phyloP scores from a whole-genome alignment of 805 yeast species.

The Kuraishia capsulata region DNA sequence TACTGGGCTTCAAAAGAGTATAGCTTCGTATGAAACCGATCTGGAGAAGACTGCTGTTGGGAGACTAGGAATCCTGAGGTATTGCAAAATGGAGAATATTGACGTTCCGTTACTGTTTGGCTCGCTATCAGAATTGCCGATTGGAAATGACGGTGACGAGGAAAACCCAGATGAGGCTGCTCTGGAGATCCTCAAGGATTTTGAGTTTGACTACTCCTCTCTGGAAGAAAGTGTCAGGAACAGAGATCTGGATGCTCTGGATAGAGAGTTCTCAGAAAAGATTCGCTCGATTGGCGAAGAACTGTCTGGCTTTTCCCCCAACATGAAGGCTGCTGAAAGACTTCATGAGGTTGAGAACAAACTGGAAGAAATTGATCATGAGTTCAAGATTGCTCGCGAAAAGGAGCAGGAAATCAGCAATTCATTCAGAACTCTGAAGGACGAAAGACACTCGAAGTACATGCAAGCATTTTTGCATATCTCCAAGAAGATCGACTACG shows the following conservation, averaged over 20 bases:
- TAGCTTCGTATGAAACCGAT: constrained; percentile 39
- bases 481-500: constrained; percentile 57
- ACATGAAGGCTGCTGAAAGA: constrained; percentile 71
- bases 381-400: constrained; percentile 52
- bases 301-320: constrained; percentile 57
- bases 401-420: constrained; percentile 45
- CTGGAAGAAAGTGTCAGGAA: constrained; percentile 34
- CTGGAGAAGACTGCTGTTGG: constrained; percentile 45
- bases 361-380: constrained; percentile 52
- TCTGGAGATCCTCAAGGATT: constrained; percentile 24
- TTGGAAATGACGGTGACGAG: too few species aligned
- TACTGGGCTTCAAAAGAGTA: constrained; percentile 19
- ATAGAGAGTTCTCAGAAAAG: constrained; percentile 25
- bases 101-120: constrained; percentile 57
- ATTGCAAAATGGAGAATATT: constrained; percentile 67
- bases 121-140: constrained; percentile 48
- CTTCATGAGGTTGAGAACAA: constrained; percentile 57
- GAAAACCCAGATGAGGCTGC: constrained; percentile 19
- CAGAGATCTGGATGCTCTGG: constrained; percentile 18
- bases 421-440: constrained; percentile 51
- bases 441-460: constrained; percentile 52
- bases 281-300: constrained; percentile 25
- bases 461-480: constrained; percentile 72
- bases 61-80: constrained; percentile 49
- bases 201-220: constrained; percentile 46